phyloP scores from a whole-genome alignment of 768 basidiomycete genomes.

The Boletus vinaceobasis region DNA sequence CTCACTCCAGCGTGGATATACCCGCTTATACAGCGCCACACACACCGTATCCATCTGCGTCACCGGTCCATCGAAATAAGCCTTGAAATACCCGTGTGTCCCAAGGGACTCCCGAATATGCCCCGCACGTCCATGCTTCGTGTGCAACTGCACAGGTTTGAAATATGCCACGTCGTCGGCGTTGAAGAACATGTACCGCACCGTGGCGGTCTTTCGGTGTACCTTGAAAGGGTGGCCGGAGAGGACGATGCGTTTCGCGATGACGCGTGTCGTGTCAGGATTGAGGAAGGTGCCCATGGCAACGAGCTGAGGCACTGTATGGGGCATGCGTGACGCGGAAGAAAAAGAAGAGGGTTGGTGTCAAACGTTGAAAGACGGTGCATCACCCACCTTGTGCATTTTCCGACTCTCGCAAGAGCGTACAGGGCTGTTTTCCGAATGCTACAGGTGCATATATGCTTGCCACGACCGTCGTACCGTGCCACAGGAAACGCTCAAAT shows the following conservation, averaged over 20 bases:
- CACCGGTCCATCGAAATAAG: slow-evolving; percentile 88
- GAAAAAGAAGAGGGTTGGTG: no score
- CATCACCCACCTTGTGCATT: slow-evolving; percentile 56
- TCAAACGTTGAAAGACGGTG: neutral
- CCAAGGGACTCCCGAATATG: slow-evolving; percentile 92
- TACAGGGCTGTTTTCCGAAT: slow-evolving; percentile 77
- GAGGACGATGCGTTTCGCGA: slow-evolving; percentile 91
- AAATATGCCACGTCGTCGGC: slow-evolving; percentile 90
- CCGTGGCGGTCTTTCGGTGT: slow-evolving; percentile 94
- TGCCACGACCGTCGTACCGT: slow-evolving; percentile 76
- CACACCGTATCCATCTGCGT: slow-evolving; percentile 97
- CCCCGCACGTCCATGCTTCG: slow-evolving; percentile 85
- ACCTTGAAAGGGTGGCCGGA: slow-evolving; percentile 97
- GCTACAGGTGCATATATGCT: slow-evolving; percentile 86
- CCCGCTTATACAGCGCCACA: slow-evolving; percentile 92
- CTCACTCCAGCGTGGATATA: slow-evolving; percentile 84
- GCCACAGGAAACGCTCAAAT: slow-evolving; percentile 85
- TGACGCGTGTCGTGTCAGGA: slow-evolving; percentile 86
- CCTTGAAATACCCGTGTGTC: slow-evolving; percentile 98
- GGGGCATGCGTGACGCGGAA: neutral
- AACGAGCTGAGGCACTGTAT: slow-evolving; percentile 73
- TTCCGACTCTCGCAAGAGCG: slow-evolving; percentile 67
- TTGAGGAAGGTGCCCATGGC: slow-evolving; percentile 85
- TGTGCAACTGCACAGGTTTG: slow-evolving; percentile 89
- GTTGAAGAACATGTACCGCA: slow-evolving; percentile 99